A percentile compares a stretch with the other conserved stretches of the same genome.
Evolutionary conservation across 2,329 filamentous ascomycete genomes (phyloP).

Genomic region (Diaporthe citriasiana): DNA sequence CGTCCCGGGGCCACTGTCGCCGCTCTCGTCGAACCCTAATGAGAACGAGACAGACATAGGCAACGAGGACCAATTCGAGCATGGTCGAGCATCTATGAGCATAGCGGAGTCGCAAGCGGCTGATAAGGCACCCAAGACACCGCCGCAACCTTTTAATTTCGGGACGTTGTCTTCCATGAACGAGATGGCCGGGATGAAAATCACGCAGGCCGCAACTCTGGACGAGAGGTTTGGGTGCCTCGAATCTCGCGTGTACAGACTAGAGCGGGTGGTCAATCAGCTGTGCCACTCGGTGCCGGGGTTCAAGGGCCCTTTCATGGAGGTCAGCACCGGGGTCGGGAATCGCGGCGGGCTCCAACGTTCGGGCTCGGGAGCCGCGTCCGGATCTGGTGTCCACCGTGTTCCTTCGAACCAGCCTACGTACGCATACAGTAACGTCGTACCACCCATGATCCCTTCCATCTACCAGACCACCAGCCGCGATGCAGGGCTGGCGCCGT

Average conservation of each 20-base stretch:
- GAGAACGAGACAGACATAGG: constrained; percentile 36
- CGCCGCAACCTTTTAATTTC: constrained; percentile 69
- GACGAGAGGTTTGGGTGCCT: constrained; percentile 67
- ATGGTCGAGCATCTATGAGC: constrained; percentile 49
- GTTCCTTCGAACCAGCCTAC: constrained; percentile 43
- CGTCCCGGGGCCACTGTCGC: constrained; percentile 62
- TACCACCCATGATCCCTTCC: constrained; percentile 50
- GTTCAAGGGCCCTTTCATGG: constrained; percentile 51
- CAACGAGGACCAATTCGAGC: constrained; percentile 47
- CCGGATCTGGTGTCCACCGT: constrained; percentile 37
- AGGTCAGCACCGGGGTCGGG: constrained; percentile 48
- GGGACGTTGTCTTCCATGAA: constrained; percentile 61
- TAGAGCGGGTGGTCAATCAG: constrained; percentile 67
- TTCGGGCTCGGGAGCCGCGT: constrained; percentile 23
- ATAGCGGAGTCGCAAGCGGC: constrained; percentile 51
- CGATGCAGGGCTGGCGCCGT: constrained; percentile 12
- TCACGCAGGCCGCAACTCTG: constrained; percentile 67
- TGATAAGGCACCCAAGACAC: constrained; percentile 53
- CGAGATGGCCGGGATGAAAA: constrained; percentile 68
- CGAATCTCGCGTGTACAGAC: constrained; percentile 65
- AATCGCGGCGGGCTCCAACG: constrained; percentile 42
- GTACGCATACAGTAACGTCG: constrained; percentile 47
- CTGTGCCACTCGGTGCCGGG: constrained; percentile 62
- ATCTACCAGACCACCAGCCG: constrained; percentile 48
- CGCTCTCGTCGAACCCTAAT: constrained; percentile 58